phyloP scores from a whole-genome alignment of 2,329 filamentous ascomycete species.

The Fusarium sp. region DNA sequence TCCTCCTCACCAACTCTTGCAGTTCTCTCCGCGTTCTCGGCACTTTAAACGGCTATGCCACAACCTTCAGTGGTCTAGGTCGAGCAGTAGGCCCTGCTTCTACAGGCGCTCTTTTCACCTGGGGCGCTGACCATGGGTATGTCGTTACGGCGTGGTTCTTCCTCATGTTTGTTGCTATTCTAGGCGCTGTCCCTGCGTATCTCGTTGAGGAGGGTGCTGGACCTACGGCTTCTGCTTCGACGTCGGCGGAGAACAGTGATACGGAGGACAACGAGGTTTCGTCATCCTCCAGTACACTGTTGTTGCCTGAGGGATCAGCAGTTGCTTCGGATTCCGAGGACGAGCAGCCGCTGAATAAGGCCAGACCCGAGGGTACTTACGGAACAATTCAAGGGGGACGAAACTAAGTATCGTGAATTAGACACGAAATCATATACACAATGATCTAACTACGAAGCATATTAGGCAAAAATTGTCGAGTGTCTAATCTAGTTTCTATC shows the following conservation, averaged over 20 bases:
- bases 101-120: conserved; percentile 78
- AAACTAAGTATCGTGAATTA: not conserved
- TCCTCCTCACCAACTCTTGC: conserved; percentile 90
- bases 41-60: conserved; percentile 91
- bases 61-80: conserved; percentile 82
- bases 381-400: conserved; percentile 34
- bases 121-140: conserved; percentile 80
- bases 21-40: conserved; percentile 78
- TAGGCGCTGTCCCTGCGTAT: conserved; percentile 78
- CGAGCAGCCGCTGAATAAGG: conserved; percentile 32
- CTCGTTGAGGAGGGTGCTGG: conserved; percentile 81
- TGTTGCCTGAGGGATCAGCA: conserved; percentile 39
- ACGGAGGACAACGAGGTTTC: conserved; percentile 35
- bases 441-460: not conserved
- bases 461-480: not conserved
- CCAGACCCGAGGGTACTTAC: conserved; percentile 24
- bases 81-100: conserved; percentile 82
- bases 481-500: not conserved
- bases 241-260: conserved; percentile 51
- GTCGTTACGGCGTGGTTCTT: conserved; percentile 86
- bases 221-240: conserved; percentile 57
- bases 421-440: not conserved
- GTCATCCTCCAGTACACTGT: conserved; percentile 28
- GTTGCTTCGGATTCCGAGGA: conserved; percentile 39
- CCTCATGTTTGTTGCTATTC: conserved; percentile 70